These are phyloP conservation scores for Hirsutella thompsonii DNA, from an alignment of 2,329 filamentous ascomycete species.

Conservation along the genomic window DNA sequence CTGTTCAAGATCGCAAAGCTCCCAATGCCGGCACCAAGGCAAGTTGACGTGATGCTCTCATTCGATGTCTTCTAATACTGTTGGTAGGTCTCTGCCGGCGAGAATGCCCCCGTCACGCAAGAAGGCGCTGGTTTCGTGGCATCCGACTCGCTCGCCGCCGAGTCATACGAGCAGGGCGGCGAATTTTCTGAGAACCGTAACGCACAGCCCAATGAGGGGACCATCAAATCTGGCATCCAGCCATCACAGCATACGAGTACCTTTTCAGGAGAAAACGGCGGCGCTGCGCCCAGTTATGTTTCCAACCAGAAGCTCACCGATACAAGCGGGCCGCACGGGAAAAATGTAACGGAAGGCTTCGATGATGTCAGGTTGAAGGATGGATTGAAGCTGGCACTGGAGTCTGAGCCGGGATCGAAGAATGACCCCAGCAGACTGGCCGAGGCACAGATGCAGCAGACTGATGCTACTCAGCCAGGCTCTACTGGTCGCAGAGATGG, in stretches of 20 bases:
- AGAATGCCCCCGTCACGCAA: slow-evolving; percentile 33
- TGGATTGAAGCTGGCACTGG: slow-evolving; percentile 24
- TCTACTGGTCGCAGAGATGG: slow-evolving; percentile 14
- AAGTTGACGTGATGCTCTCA: background rate
- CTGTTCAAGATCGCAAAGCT: slow-evolving; percentile 4
- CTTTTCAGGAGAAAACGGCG: slow-evolving; percentile 4
- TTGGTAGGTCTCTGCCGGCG: slow-evolving; percentile 31
- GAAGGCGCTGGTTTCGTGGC: slow-evolving; percentile 54
- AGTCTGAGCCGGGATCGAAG: slow-evolving; percentile 29
- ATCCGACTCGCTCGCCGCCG: slow-evolving; percentile 61
- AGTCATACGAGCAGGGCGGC: slow-evolving; percentile 50
- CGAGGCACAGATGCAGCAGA: slow-evolving; percentile 25
- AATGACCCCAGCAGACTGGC: slow-evolving; percentile 33
- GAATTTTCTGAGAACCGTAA: slow-evolving; percentile 47
- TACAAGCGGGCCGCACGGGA: slow-evolving; percentile 25
- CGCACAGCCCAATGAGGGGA: slow-evolving; percentile 16
- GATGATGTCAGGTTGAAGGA: slow-evolving; percentile 19
- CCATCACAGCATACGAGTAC: background rate
- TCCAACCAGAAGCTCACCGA: slow-evolving; percentile 18
- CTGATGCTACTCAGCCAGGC: slow-evolving; percentile 9
- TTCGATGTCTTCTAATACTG: background rate
- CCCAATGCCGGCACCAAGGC: slow-evolving; percentile 9
- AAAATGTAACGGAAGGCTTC: slow-evolving; percentile 27
- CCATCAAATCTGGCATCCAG: background rate
- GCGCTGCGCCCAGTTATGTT: slow-evolving; percentile 24